A percentile compares a stretch with the other conserved stretches of the same genome.
Conservation (phyloP, 306 rosid genomes). For the Acacia acuminata region DNA sequence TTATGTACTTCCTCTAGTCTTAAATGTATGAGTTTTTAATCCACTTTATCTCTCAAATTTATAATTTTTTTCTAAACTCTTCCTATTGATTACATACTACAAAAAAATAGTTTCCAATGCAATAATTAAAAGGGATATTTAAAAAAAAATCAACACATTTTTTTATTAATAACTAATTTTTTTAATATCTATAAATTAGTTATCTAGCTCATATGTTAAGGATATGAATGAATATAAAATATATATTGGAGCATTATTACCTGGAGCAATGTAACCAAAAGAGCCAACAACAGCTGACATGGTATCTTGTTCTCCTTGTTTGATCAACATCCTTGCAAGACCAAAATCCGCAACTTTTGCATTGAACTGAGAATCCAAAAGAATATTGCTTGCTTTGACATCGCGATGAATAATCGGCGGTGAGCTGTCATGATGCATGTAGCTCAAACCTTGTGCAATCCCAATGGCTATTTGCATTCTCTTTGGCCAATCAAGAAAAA, state of each 20-base stretch:
- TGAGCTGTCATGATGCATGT: conserved; percentile 81
- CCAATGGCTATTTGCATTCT: conserved; percentile 75
- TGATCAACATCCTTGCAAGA: conserved; percentile 65
- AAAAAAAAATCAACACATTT: too few species aligned
- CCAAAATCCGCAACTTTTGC: conserved; percentile 93
- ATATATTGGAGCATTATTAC: conserved; percentile 28
- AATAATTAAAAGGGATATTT: too few species aligned
- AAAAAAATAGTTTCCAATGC: too few species aligned
- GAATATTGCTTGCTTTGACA: conserved; percentile 76
- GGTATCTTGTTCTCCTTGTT: conserved; percentile 71
- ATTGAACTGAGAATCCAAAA: conserved; percentile 69
- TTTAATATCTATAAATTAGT: too few species aligned
- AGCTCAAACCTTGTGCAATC: conserved; percentile 73
- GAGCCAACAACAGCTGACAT: conserved; percentile 85
- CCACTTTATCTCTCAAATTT: too few species aligned
- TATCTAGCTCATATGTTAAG: too few species aligned
- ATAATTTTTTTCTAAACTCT: too few species aligned
- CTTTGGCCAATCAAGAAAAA: conserved; percentile 61
- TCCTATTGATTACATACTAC: too few species aligned
- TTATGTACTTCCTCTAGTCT: background rate
- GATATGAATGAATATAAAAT: too few species aligned
- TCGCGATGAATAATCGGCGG: conserved; percentile 78
- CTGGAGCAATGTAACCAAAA: conserved; percentile 95
- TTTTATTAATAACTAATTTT: too few species aligned
- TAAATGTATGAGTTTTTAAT: too few species aligned